These are phyloP conservation scores for Cicer pinnatifidum DNA, from an alignment of 306 rosid genomes.

Conservation along the genomic window DNA sequence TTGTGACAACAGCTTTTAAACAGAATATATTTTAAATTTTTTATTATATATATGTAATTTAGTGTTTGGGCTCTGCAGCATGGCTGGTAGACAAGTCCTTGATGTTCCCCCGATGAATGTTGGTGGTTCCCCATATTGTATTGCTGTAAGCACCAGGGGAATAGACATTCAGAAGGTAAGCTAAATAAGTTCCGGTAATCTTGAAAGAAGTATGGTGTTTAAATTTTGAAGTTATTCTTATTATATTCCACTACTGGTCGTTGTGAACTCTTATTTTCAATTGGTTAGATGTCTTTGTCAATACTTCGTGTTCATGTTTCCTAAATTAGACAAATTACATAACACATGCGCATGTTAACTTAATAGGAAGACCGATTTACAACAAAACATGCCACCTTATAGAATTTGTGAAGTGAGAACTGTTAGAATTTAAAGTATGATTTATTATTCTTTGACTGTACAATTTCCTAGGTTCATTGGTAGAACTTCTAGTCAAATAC, in stretches of 20 bases:
- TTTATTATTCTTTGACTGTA: too few relatives aligned
- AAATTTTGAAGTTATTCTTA: not conserved
- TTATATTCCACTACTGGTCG: conserved; percentile 5
- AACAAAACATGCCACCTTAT: too few relatives aligned
- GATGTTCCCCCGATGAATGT: conserved; percentile 74
- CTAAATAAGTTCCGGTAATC: conserved; percentile 32
- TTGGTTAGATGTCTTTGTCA: conserved; percentile 25
- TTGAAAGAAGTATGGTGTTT: conserved; percentile 4
- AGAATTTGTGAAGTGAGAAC: too few relatives aligned
- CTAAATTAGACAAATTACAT: too few relatives aligned
- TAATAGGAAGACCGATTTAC: too few relatives aligned
- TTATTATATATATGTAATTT: conserved; percentile 20
- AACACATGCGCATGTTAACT: too few relatives aligned
- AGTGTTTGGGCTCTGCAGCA: conserved; percentile 59
- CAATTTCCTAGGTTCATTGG: too few relatives aligned
- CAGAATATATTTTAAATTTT: not conserved
- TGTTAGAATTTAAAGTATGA: too few relatives aligned
- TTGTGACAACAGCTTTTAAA: conserved; percentile 5
- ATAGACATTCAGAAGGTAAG: conserved; percentile 79
- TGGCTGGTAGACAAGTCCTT: conserved; percentile 85
- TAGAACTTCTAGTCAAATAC: too few relatives aligned
- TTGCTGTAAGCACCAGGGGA: conserved; percentile 81
- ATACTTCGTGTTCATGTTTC: not conserved
- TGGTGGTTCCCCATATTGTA: conserved; percentile 76
- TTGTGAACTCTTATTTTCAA: not conserved